Base-by-base conservation (phyloP, 768 basidiomycete genomes). In the Serendipita sp. region DNA sequence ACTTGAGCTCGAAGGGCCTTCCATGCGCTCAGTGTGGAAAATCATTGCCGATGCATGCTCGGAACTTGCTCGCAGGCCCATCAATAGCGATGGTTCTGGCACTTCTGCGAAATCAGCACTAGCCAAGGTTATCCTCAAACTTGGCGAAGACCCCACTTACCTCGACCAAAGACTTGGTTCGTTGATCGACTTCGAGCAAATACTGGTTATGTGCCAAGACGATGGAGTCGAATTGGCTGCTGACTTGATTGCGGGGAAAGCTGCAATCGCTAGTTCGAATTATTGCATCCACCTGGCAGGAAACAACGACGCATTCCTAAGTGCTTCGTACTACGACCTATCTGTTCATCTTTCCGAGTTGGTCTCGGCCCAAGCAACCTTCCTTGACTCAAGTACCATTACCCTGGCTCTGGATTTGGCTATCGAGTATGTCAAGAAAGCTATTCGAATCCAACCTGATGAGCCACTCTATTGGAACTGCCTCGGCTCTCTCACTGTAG, bases 1-100 rank as follows among this genome's bases (percentile, higher is more conserved):
- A 23, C 75, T 87, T 62, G 74, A 78, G 46, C 74, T 75, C 16
- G 79, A 79, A 46, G 72, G 82, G 6, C 85, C 86, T 1, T 86
- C 88, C 71, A 81, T 87, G 16, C 75, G 80, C 3, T 76, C 89
- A 2, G 81, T 81, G 3, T 98, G 94, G 95, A 98, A 98, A 66
- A 50, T 74, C 15, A 36, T 64, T 13, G 29, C 15, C 10, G 64
- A 64, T 62, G 62, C 29, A 6, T 18, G 34, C 15, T 34, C 66
- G 11, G 65, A 68, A 6, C n/a, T 64, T 16, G 52, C 64, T 5
- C 15, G 52, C 23, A 48, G 40, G 29, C 29, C 55, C 10, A 53
- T 71, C 6, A 40, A 63, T 0, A 37, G 62, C 1, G 52, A 64
- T 0, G 37, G 43, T 0, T 8, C 13, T 8, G 44, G 46, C 36